These are phyloP conservation scores for Ambrosia hybrid DNA, from an alignment of 140 eudicot species.

Conservation along the genomic window DNA sequence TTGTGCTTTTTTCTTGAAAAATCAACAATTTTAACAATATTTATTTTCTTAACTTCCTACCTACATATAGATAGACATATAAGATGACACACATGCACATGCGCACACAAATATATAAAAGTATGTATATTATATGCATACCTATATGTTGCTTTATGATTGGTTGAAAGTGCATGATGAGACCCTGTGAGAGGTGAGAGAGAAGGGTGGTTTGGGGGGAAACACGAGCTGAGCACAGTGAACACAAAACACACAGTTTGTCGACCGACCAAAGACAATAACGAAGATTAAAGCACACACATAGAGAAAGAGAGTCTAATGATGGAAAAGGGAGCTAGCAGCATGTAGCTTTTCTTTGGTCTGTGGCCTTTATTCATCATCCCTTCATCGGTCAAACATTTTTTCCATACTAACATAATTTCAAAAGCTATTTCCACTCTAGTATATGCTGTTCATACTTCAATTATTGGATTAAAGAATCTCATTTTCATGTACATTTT, in stretches of 20 bases:
- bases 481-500: neutral
- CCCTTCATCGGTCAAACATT: conserved; percentile 34
- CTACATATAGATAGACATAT: conserved; percentile 25
- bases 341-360: conserved; percentile 11
- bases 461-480: neutral
- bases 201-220: conserved; percentile 30
- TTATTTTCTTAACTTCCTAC: conserved; percentile 24
- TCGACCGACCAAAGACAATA: conserved; percentile 71
- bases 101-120: neutral
- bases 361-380: conserved; percentile 26
- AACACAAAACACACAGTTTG: conserved; percentile 75
- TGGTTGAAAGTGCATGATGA: conserved; percentile 51
- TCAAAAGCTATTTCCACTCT: neutral
- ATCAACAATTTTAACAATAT: conserved; percentile 19
- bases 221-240: conserved; percentile 49
- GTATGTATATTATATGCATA: neutral
- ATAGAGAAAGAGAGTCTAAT: conserved; percentile 19
- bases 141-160: conserved; percentile 16
- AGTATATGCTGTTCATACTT: conserved; percentile 1
- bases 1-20: conserved; percentile 15
- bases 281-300: conserved; percentile 29
- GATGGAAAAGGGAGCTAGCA: conserved; percentile 19
- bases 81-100: neutral
- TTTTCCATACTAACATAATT: conserved; percentile 24
- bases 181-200: conserved; percentile 26